phyloP scores from a whole-genome alignment of 306 rosid genomes.

The Vigna unguiculata region DNA sequence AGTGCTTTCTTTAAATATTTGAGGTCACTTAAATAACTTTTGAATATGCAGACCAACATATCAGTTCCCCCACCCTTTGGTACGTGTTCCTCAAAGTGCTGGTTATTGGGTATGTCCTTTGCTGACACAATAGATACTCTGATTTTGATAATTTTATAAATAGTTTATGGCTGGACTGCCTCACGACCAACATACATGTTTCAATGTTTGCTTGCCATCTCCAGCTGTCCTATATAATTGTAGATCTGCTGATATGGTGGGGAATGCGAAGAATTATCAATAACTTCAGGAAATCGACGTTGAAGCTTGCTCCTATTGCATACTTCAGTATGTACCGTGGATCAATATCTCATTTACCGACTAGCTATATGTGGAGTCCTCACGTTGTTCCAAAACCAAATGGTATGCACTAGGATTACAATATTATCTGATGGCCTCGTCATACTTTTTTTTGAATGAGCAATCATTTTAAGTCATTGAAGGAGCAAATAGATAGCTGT shows the following conservation, averaged over 20 bases:
- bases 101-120: constrained; percentile 86
- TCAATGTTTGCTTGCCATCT: constrained; percentile 50
- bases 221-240: constrained; percentile 89
- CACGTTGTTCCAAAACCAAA: constrained; percentile 93
- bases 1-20: constrained; percentile 3
- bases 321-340: constrained; percentile 94
- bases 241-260: constrained; percentile 97
- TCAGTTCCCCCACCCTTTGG: constrained; percentile 94
- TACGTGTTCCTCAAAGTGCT: constrained; percentile 91
- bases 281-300: constrained; percentile 82
- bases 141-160: constrained; percentile 44
- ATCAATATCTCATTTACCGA: constrained; percentile 96
- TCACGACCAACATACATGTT: constrained; percentile 30
- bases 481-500: constrained; percentile 16
- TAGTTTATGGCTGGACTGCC: constrained; percentile 38
- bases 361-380: constrained; percentile 97
- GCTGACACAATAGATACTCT: constrained; percentile 23
- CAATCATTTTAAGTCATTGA: constrained; percentile 22
- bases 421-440: constrained; percentile 1
- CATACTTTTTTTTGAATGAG: background rate
- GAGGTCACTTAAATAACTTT: constrained; percentile 42
- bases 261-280: constrained; percentile 86
- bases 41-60: constrained; percentile 86
- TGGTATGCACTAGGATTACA: constrained; percentile 58
- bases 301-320: constrained; percentile 95